phyloP scores from a whole-genome alignment of 2,329 filamentous ascomycete species.

The Onygenales sp. region DNA sequence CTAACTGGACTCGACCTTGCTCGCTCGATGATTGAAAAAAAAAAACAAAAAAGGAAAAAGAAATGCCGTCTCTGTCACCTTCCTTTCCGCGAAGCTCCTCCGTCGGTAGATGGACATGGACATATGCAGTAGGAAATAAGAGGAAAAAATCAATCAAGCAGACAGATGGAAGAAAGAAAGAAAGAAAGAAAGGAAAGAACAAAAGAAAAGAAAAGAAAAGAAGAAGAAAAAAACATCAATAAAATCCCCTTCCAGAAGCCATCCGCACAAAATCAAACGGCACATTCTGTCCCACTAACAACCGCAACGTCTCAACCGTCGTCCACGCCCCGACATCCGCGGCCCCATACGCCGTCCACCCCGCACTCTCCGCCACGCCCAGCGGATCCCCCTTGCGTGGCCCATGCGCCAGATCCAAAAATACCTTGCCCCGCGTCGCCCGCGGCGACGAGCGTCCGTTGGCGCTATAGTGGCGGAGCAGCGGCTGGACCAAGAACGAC shows the following conservation, averaged over 20 bases:
- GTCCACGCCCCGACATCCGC: constrained; percentile 77
- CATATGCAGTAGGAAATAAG: neutral
- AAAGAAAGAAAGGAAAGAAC: too few relatives aligned
- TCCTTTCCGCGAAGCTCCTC: too few relatives aligned
- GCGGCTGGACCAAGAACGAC: constrained; percentile 65
- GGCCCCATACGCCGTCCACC: constrained; percentile 70
- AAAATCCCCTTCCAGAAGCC: constrained; percentile 51
- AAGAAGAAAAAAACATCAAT: constrained; percentile 19
- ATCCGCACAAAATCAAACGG: constrained; percentile 79
- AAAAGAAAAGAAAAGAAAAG: neutral
- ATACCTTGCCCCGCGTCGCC: constrained; percentile 53
- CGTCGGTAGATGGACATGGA: too few relatives aligned
- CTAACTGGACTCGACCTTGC: too few relatives aligned
- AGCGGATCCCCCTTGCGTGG: constrained; percentile 60
- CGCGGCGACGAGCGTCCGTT: constrained; percentile 29
- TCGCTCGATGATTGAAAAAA: rapidly evolving
- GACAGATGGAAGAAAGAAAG: too few relatives aligned
- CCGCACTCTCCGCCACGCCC: constrained; percentile 60
- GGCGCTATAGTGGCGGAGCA: constrained; percentile 60
- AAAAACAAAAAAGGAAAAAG: too few relatives aligned
- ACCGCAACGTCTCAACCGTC: constrained; percentile 67
- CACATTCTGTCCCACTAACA: constrained; percentile 77
- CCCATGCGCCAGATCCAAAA: constrained; percentile 66
- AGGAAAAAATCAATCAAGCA: neutral
- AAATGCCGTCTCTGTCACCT: too few relatives aligned